phyloP scores from a whole-genome alignment of 768 basidiomycete species.

The Tylopilus subfusipes region DNA sequence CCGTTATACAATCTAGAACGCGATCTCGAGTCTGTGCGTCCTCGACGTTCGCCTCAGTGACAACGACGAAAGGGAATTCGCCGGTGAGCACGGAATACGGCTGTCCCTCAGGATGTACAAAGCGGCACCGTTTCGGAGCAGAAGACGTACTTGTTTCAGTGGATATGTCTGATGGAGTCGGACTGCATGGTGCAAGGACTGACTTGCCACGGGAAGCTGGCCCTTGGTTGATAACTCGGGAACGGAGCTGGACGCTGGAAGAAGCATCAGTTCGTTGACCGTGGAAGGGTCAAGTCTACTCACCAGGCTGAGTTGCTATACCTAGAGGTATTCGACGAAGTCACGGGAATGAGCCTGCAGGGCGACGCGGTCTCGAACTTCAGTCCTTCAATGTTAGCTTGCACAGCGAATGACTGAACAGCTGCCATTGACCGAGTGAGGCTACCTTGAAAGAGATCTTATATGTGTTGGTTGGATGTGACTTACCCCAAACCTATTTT shows the following conservation, averaged over 20 bases:
- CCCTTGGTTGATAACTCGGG: conserved; percentile 9
- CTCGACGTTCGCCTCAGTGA: conserved; percentile 58
- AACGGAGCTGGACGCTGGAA: conserved; percentile 12
- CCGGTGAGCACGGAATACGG: conserved; percentile 40
- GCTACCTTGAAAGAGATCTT: too few species aligned
- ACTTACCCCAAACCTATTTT: too few species aligned
- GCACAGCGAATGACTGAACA: too few species aligned
- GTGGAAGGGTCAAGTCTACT: background rate
- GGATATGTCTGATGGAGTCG: background rate
- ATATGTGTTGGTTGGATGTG: too few species aligned
- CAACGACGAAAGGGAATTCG: conserved; percentile 33
- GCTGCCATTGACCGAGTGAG: too few species aligned
- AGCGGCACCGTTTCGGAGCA: conserved; percentile 37
- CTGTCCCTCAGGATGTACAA: conserved; percentile 61
- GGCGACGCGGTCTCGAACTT: too few species aligned
- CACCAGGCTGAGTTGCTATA: conserved; percentile 8
- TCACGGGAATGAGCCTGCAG: conserved; percentile 13
- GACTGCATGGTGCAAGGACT: background rate
- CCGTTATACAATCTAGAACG: conserved; percentile 37
- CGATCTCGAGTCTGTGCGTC: conserved; percentile 32
- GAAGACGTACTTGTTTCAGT: background rate
- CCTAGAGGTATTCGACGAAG: conserved; percentile 12
- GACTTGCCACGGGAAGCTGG: conserved; percentile 5
- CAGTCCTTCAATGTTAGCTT: too few species aligned
- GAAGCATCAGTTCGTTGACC: background rate